phyloP scores from a whole-genome alignment of 2,329 filamentous ascomycete species.

The Cercospora sp. region DNA sequence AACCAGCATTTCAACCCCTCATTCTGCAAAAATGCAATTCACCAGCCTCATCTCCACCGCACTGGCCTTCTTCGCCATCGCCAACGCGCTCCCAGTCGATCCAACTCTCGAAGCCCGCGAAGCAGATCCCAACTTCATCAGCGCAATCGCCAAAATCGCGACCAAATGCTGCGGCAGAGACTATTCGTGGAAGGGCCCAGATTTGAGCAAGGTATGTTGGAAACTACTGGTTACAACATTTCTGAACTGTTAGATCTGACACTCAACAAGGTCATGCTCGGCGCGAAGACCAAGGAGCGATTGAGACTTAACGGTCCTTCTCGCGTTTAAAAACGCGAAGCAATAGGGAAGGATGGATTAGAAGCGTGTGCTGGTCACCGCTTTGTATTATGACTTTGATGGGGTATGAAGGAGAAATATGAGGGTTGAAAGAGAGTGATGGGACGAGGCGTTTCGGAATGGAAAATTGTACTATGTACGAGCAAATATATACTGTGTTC shows the following conservation, averaged over 20 bases:
- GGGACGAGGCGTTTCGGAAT: neutral
- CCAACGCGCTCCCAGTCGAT: neutral
- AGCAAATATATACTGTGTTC: no score
- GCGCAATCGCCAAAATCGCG: neutral
- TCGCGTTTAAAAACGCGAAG: neutral
- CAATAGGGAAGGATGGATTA: no score
- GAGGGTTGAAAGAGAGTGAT: neutral
- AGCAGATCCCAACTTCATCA: neutral
- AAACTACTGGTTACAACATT: no score
- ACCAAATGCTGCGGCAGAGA: neutral
- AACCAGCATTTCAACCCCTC: neutral
- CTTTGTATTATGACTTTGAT: neutral
- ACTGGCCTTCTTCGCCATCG: neutral
- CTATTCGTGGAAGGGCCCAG: neutral
- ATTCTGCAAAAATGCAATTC: neutral
- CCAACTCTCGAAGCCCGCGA: neutral
- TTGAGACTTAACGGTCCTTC: neutral
- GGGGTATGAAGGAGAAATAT: neutral
- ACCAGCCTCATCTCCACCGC: neutral
- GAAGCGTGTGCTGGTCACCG: neutral
- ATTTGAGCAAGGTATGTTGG: neutral
- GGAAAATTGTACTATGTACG: neutral
- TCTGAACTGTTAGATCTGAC: no score
- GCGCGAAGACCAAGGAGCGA: neutral
- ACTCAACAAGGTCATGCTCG: neutral